phyloP scores from a whole-genome alignment of 768 basidiomycete genomes.

The Amanita rimosa region DNA sequence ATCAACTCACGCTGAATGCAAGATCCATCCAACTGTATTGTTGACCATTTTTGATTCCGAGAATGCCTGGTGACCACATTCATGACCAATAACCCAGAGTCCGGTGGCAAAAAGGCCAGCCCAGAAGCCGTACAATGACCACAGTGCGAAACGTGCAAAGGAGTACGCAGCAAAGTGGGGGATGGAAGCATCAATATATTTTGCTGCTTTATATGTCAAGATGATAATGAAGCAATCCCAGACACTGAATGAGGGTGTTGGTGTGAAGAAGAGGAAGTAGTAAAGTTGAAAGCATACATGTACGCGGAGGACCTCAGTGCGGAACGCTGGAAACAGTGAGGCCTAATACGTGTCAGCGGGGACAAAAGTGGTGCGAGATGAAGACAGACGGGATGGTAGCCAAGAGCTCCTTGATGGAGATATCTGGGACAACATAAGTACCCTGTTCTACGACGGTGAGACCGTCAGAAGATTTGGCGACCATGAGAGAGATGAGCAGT shows the following conservation, averaged over 20 bases:
- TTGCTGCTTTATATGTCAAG: slow-evolving; percentile 55
- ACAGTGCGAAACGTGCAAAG: slow-evolving; percentile 52
- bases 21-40: slow-evolving; percentile 84
- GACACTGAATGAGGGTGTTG: slow-evolving; percentile 26
- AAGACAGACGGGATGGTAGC: slow-evolving; percentile 67
- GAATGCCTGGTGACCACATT: slow-evolving; percentile 95
- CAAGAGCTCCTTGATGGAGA: slow-evolving; percentile 80
- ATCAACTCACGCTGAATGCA: slow-evolving; percentile 72
- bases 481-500: slow-evolving; percentile 4
- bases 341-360: slow-evolving; percentile 22
- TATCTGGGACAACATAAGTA: slow-evolving; percentile 64
- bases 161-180: slow-evolving; percentile 33
- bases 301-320: slow-evolving; percentile 70
- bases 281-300: slow-evolving; percentile 40
- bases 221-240: slow-evolving; percentile 70
- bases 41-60: slow-evolving; percentile 88
- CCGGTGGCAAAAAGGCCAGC: slow-evolving; percentile 85
- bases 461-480: background rate
- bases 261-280: background rate
- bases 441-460: slow-evolving; percentile 40
- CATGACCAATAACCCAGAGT: slow-evolving; percentile 90
- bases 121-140: slow-evolving; percentile 75
- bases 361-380: background rate
- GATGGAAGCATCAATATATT: slow-evolving; percentile 51
- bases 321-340: slow-evolving; percentile 88